phyloP scores from a whole-genome alignment of 2,329 filamentous ascomycete genomes.

The Raffaelea ambrosiae region DNA sequence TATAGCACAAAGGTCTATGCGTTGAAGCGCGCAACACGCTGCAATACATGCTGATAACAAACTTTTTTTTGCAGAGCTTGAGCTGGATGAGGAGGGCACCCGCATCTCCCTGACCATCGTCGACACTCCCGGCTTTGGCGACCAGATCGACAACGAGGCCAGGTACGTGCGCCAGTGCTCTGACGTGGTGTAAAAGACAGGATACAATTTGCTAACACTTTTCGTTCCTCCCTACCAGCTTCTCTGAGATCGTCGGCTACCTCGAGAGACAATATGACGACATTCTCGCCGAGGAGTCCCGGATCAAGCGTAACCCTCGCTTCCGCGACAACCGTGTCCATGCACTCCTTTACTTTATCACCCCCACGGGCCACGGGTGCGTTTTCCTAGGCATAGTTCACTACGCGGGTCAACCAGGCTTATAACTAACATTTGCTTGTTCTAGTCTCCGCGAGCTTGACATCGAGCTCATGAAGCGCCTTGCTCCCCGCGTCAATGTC shows the following conservation, averaged over 20 bases:
- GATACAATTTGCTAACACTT: slow-evolving; percentile 10
- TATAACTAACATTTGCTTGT: slow-evolving; percentile 11
- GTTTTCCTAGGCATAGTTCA: slow-evolving; percentile 18
- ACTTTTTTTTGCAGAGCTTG: slow-evolving; percentile 72
- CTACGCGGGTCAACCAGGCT: background rate
- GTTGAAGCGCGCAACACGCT: no score
- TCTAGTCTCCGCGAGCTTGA: slow-evolving; percentile 90
- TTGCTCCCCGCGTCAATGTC: slow-evolving; percentile 95
- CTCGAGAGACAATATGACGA: slow-evolving; percentile 99
- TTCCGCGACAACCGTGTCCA: slow-evolving; percentile 99
- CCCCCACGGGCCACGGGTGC: slow-evolving; percentile 89
- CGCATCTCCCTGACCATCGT: slow-evolving; percentile 97
- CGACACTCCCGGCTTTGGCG: slow-evolving; percentile 95
- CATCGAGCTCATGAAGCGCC: slow-evolving; percentile 98
- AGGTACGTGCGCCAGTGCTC: slow-evolving; percentile 49
- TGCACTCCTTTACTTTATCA: slow-evolving; percentile 98
- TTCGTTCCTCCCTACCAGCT: slow-evolving; percentile 46
- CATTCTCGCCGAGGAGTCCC: slow-evolving; percentile 96
- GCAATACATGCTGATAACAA: no score
- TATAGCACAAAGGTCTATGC: no score
- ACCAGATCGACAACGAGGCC: slow-evolving; percentile 98
- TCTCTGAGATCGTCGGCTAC: slow-evolving; percentile 95
- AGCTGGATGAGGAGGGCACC: slow-evolving; percentile 96
- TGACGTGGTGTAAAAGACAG: background rate
- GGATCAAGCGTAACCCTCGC: slow-evolving; percentile 99